A percentile compares a stretch with the other conserved stretches of the same genome.
phyloP scores from a whole-genome alignment of 2,329 filamentous ascomycete genomes.

The Stagonosporopsis tanaceti region DNA sequence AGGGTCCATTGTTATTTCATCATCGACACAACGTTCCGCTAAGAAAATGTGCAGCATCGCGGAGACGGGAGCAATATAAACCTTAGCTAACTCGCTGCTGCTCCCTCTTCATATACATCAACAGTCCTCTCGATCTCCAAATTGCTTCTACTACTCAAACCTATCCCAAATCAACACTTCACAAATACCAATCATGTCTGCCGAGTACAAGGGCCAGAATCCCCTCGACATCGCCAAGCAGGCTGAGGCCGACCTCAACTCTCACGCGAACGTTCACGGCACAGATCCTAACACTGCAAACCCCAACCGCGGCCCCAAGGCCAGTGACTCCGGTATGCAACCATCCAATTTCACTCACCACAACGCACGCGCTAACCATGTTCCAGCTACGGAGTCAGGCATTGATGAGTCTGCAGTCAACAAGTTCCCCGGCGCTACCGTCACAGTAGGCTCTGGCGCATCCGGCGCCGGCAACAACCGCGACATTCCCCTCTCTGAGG shows the following conservation, averaged over 20 bases:
- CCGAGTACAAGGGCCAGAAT: constrained; percentile 52
- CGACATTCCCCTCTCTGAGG: constrained; percentile 57
- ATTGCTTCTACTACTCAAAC: neutral
- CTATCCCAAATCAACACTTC: neutral
- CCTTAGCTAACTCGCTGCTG: neutral
- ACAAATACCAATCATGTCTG: constrained; percentile 50
- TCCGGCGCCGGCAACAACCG: constrained; percentile 57
- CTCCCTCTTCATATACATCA: neutral
- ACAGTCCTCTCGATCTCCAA: neutral
- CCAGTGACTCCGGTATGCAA: constrained; percentile 51
- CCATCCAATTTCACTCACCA: neutral
- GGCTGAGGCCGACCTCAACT: constrained; percentile 59
- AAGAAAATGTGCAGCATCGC: constrained; percentile 12
- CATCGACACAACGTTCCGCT: constrained; percentile 6
- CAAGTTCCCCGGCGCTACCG: constrained; percentile 56
- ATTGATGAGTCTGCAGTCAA: constrained; percentile 52
- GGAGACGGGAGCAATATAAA: constrained; percentile 8
- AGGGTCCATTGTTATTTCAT: constrained; percentile 18
- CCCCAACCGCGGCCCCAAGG: constrained; percentile 9
- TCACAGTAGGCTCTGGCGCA: constrained; percentile 54
- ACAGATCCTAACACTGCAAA: constrained; percentile 31
- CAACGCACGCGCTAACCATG: neutral
- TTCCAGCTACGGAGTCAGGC: constrained; percentile 56
- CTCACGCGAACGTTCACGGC: constrained; percentile 51
- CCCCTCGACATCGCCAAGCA: constrained; percentile 56